Evolutionary conservation across 2,329 filamentous ascomycete species (phyloP).

Genomic region (Gremmenia infestans): DNA sequence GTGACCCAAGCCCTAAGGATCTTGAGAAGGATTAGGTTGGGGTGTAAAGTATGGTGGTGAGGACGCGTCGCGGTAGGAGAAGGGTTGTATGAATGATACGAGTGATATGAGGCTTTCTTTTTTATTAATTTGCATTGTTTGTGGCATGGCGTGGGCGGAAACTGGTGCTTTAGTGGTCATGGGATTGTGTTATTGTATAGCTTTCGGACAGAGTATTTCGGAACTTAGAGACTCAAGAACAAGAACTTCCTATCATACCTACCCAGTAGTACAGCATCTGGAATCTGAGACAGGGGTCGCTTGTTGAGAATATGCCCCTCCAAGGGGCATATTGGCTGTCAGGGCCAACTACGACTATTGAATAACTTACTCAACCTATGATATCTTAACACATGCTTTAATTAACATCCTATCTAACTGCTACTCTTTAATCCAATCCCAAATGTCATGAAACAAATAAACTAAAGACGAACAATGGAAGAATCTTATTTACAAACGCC

Average conservation of each 20-base stretch:
- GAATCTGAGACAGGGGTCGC: too few relatives aligned
- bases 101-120: slow-evolving; percentile 11
- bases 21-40: slow-evolving; percentile 65
- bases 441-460: neutral
- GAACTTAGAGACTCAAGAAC: neutral
- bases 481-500: too few relatives aligned
- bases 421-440: too few relatives aligned
- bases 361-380: too few relatives aligned
- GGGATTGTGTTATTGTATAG: slow-evolving; percentile 5
- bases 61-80: neutral
- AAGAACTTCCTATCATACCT: neutral
- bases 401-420: too few relatives aligned
- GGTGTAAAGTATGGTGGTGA: neutral
- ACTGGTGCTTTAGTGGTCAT: slow-evolving; percentile 13
- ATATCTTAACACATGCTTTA: too few relatives aligned
- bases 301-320: too few relatives aligned
- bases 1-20: slow-evolving; percentile 93
- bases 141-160: slow-evolving; percentile 14
- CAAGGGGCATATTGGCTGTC: too few relatives aligned
- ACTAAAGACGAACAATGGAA: neutral
- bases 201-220: slow-evolving; percentile 5
- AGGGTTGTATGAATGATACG: neutral
- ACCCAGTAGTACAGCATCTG: too few relatives aligned
- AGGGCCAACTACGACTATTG: too few relatives aligned
- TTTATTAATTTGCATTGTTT: slow-evolving; percentile 18